These are phyloP conservation scores for Elymus sibiricus DNA, from an alignment of 176 grass and related monocot species.

Conservation along the genomic window DNA sequence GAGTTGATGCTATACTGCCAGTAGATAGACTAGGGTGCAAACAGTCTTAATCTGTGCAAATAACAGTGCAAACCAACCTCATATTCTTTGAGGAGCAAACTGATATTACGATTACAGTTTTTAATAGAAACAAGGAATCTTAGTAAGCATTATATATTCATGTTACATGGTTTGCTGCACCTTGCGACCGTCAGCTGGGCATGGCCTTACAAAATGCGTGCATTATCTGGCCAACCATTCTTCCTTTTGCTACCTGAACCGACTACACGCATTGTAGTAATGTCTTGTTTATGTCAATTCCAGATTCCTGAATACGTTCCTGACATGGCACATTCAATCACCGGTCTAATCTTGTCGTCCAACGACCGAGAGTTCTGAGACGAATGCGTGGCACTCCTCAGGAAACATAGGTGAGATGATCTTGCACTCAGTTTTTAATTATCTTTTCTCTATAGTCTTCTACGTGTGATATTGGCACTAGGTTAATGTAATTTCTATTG, in stretches of 20 bases:
- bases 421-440: no score
- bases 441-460: no score
- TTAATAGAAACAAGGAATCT: background rate
- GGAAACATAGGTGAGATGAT: background rate
- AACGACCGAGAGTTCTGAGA: constrained; percentile 43
- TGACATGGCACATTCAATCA: no score
- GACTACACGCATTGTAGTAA: background rate
- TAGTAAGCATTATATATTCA: background rate
- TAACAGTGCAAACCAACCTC: background rate
- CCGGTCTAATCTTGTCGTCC: constrained; percentile 50
- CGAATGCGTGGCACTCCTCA: constrained; percentile 49
- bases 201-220: background rate
- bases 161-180: background rate
- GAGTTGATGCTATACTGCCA: no score
- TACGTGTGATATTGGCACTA: no score
- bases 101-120: background rate
- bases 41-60: no score
- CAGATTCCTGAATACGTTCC: constrained; percentile 50
- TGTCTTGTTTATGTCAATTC: background rate
- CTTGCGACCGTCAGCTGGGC: background rate
- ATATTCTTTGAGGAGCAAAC: background rate
- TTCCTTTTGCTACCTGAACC: background rate
- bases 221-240: background rate
- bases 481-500: no score
- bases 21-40: no score